Evolutionary conservation across 352 stramenopile genomes (phyloP), one percentile per base, ranked within the genome.

Genomic region (Pythium sukuiense): DNA sequence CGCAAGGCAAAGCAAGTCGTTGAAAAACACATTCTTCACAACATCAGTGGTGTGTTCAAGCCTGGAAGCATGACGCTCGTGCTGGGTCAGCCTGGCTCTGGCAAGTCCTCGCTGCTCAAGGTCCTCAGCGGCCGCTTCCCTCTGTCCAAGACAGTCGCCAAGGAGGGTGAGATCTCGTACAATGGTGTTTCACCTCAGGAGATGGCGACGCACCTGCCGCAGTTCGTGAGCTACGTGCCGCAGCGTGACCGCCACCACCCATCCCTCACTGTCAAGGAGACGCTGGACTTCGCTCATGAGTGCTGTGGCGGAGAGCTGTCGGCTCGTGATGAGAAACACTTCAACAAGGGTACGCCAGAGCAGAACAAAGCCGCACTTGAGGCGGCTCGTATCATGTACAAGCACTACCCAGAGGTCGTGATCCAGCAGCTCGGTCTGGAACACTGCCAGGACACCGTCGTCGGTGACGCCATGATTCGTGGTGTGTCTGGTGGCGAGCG

Each of bases 171-270:
- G 32, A 35, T 35, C 32, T 8, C 3, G 32, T 35, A 35, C 32
- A 35, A 35, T 8, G 32, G 32, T 8, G 32, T 8, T 8, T 3
- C 3, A 7, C 67, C 64, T 13, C 29, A 76, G 24, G 49, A 72
- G 37, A 27, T 86, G 18, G 1, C 20, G 0, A 69, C 73, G 45
- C 66, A 69, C 0, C 41, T 86, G 45, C 76, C 76, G 2, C 73
- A 85, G 63, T 77, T 83, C 39, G 66, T 76, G 11, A 63, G 70
- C 32, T 84, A 85, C 61, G 74, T 86, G 24, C 80, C 62, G 13
- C 78, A 86, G 65, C 68, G 58, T 45, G 74, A 85, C 59, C 53
- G 45, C 37, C 76, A 84, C 52, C 76, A 67, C 32, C 70, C 76
- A 18, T 55, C 61, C 3, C 52, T 85, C 7, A 83, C 75, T 0